Evolutionary conservation across 2,329 filamentous ascomycete genomes (phyloP), one percentile per base, ranked within the genome.

Genomic region (Aspergillus tubingensis): DNA sequence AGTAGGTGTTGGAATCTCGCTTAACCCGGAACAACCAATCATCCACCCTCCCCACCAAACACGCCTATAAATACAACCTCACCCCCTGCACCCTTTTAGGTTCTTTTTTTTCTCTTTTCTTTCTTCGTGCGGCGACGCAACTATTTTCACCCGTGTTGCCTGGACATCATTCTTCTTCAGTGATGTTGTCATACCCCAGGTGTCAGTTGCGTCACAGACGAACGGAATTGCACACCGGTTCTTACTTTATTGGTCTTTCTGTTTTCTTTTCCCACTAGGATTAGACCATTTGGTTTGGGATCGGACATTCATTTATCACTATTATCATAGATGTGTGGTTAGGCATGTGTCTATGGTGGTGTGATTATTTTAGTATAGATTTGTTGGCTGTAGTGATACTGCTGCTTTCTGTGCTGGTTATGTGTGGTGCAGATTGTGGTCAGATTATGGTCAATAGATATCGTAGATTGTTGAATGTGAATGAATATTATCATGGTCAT

Each of bases 111-210:
- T 77, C 73, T 79, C 74, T 79, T 86, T 85, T 82, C 80, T 80
- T 83, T 85, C 86, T 84, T 91, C 82, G 88, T 92, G 90, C 89
- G 89, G 90, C 89, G 87, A 87, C 86, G 88, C 86, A 83, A 88
- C 85, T 80, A 79, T 80, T 83, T 81, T 85, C 85, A 85, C 86
- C 89, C 89, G 87, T 91, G 88, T 92, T 92, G 89, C 89, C 90
- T 88, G 85, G 83, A 82, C 88, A 79, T 79, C 75, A 81, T 81
- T 72, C 74, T 66, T 54, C 19, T 44, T n/a, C 67, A 75, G 64
- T 81, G 77, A 79, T 84, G 81, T 80, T 75, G 73, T 61, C 70
- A 51, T 13, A 13, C 2, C 53, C 77, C 79, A 87, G 87, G 89
- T 88, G 90, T 92, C 90, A 87, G 85, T 89, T 86, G 84, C 86